These are phyloP conservation scores for Candida sp. DNA, from an alignment of 1,139 yeast species.

Conservation along the genomic window DNA sequence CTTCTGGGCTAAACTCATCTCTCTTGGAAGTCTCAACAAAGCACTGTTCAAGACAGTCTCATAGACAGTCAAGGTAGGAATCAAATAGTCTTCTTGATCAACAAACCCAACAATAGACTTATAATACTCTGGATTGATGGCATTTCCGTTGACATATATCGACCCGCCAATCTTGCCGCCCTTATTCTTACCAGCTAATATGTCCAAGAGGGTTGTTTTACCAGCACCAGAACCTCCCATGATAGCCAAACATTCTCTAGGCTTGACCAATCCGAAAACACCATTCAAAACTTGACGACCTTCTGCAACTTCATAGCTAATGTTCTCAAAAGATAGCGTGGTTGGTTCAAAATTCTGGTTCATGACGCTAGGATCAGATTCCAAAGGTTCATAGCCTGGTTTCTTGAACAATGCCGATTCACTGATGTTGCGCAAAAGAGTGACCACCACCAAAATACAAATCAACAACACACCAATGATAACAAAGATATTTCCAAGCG, in stretches of 20 bases:
- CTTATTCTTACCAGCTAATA: slow-evolving; percentile 86
- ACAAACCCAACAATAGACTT: slow-evolving; percentile 88
- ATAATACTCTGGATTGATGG: slow-evolving; percentile 44
- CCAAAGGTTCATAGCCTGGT: slow-evolving; percentile 26
- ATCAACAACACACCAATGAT: slow-evolving; percentile 54
- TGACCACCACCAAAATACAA: slow-evolving; percentile 37
- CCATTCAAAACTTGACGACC: slow-evolving; percentile 58
- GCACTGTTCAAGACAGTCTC: slow-evolving; percentile 97
- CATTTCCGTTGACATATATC: slow-evolving; percentile 75
- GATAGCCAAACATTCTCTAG: slow-evolving; percentile 91
- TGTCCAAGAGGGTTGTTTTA: slow-evolving; percentile 90
- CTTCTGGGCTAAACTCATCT: slow-evolving; percentile 76
- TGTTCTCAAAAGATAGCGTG: slow-evolving; percentile 72
- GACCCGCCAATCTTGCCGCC: slow-evolving; percentile 70
- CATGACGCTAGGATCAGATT: slow-evolving; percentile 43
- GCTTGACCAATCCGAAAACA: slow-evolving; percentile 77
- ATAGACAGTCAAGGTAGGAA: slow-evolving; percentile 93
- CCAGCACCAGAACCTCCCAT: slow-evolving; percentile 99
- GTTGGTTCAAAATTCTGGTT: slow-evolving; percentile 74
- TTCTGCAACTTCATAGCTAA: slow-evolving; percentile 61
- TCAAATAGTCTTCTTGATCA: slow-evolving; percentile 93
- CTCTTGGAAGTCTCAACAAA: slow-evolving; percentile 78
- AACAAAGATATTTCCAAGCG: slow-evolving; percentile 53
- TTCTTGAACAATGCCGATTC: slow-evolving; percentile 66
- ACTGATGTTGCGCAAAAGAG: slow-evolving; percentile 56